Percentiles rank a stretch among this genome's conserved stretches.
These are phyloP conservation scores for Chlorella sp. DNA, from an alignment of 139 green algal genomes.

Conservation along the genomic window DNA sequence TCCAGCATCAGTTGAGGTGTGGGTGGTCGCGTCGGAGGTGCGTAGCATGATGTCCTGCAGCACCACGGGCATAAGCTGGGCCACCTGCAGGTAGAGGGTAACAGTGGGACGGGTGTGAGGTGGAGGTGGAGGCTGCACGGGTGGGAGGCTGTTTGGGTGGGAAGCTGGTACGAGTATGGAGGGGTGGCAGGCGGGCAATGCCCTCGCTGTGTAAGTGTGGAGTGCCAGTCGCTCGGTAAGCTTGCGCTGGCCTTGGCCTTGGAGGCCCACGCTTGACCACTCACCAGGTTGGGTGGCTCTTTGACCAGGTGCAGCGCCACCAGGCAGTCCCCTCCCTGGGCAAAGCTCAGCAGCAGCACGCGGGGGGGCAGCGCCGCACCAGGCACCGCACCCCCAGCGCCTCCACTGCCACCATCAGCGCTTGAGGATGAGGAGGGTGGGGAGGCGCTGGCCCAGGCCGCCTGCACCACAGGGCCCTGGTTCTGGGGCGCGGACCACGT, in stretches of 20 bases:
- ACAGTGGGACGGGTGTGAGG: no score
- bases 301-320: constrained; percentile 34
- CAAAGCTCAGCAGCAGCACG: constrained; percentile 25
- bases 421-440: not conserved
- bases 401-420: no score
- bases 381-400: no score
- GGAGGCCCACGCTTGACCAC: not conserved
- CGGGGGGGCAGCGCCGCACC: not conserved
- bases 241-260: no score
- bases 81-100: not conserved
- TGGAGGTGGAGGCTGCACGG: no score
- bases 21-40: not conserved
- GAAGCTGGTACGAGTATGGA: no score
- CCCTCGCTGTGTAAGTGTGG: no score
- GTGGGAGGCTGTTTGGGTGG: no score
- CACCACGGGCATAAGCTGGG: constrained; percentile 22
- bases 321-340: constrained; percentile 5
- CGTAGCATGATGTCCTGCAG: constrained; percentile 20
- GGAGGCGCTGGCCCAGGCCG: not conserved
- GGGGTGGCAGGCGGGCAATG: no score
- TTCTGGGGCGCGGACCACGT: constrained; percentile 9
- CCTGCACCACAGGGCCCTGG: not conserved
- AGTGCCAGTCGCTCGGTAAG: no score
- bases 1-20: not conserved
- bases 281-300: constrained; percentile 12